phyloP scores from a whole-genome alignment of 106 monocot species.

The Chionographis japonica region DNA sequence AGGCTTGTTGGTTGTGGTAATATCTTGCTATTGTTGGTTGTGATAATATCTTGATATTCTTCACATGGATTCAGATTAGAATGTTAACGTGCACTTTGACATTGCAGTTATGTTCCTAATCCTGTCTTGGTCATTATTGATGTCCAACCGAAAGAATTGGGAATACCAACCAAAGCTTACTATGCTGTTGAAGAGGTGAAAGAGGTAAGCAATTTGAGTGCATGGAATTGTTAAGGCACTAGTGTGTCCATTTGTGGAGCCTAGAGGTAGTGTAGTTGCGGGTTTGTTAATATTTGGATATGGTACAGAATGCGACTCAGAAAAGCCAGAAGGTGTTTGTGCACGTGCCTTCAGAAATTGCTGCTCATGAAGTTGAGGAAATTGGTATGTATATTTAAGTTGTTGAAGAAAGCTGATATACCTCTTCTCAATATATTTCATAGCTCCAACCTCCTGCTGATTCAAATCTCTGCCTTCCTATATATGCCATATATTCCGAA shows the following conservation, averaged over 20 bases:
- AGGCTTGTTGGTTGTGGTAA: not conserved
- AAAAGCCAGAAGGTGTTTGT: conserved; percentile 98
- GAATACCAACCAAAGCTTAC: conserved; percentile 84
- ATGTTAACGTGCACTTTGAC: not conserved
- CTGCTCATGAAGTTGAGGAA: conserved; percentile 99
- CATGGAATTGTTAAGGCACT: not conserved
- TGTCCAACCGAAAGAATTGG: conserved; percentile 76
- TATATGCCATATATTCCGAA: not conserved
- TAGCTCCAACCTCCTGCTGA: not conserved
- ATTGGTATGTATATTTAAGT: conserved; percentile 52
- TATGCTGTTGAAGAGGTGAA: conserved; percentile 87
- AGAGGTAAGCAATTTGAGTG: conserved; percentile 35
- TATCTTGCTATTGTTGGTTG: not conserved
- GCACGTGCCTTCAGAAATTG: conserved; percentile 97
- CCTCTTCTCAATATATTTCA: too few species aligned
- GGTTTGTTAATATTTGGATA: not conserved
- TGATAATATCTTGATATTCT: not conserved
- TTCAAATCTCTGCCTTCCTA: not conserved
- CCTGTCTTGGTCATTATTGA: conserved; percentile 85
- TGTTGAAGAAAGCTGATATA: too few species aligned
- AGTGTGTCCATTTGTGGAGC: not conserved
- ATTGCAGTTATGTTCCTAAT: conserved; percentile 69
- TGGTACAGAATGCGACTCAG: conserved; percentile 89
- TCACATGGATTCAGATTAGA: not conserved
- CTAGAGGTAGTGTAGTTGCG: not conserved